Conservation (phyloP, 345 rosid genomes). For the Toxicodendron radicans region DNA sequence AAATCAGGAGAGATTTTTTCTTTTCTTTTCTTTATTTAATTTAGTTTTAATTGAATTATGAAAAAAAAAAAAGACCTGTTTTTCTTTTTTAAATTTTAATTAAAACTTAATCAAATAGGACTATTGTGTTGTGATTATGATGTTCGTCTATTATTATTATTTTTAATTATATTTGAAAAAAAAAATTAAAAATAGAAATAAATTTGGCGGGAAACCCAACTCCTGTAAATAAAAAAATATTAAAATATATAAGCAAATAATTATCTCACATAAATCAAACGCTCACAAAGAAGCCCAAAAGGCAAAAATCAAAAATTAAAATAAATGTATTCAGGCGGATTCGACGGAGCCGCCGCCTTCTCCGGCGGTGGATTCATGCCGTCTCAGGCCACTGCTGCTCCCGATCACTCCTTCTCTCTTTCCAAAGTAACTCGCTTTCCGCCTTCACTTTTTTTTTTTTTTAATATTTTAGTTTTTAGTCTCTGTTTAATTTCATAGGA, state of each 20-base stretch:
- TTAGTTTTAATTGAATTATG: too few species aligned
- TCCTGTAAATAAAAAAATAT: background rate
- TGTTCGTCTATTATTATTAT: too few species aligned
- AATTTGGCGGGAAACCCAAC: too few species aligned
- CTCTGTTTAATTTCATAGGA: background rate
- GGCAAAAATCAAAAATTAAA: background rate
- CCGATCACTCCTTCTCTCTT: conserved; percentile 43
- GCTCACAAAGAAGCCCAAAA: too few species aligned
- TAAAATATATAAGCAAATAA: background rate
- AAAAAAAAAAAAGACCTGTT: too few species aligned
- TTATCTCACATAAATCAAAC: background rate
- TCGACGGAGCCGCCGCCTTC: conserved; percentile 76
- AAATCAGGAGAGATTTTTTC: too few species aligned
- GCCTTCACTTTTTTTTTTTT: conserved; percentile 4
- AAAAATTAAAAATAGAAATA: too few species aligned
- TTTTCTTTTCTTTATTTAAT: too few species aligned
- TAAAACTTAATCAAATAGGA: too few species aligned
- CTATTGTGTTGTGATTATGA: too few species aligned
- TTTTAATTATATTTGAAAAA: too few species aligned
- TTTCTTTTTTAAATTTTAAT: too few species aligned
- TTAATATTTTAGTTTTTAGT: background rate
- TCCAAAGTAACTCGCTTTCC: conserved; percentile 43
- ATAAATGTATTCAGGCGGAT: conserved; percentile 62
- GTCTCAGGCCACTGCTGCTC: conserved; percentile 56
- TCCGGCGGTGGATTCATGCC: conserved; percentile 97